phyloP scores from a whole-genome alignment of 1,139 yeast genomes.

The Debaryomycetaceae sp. region DNA sequence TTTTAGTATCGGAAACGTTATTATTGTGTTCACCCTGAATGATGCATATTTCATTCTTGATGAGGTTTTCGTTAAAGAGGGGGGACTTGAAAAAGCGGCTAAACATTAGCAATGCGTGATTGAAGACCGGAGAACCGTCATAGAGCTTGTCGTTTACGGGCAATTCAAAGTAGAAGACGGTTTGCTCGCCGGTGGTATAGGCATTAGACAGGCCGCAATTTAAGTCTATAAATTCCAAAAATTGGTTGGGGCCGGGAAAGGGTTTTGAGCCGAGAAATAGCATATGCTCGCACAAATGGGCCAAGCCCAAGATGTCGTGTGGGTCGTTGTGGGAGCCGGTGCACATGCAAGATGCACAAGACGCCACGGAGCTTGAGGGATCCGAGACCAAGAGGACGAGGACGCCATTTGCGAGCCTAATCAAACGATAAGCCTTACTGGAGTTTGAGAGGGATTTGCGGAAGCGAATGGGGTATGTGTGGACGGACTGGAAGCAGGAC shows the following conservation, averaged over 20 bases:
- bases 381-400: constrained; percentile 44
- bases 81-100: constrained; percentile 43
- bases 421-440: constrained; percentile 26
- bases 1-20: constrained; percentile 31
- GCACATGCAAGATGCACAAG: constrained; percentile 41
- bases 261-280: constrained; percentile 47
- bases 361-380: constrained; percentile 34
- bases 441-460: constrained; percentile 23
- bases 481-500: constrained; percentile 4
- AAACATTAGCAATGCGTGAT: constrained; percentile 35
- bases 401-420: constrained; percentile 46
- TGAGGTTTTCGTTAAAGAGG: constrained; percentile 26
- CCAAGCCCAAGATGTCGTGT: constrained; percentile 42
- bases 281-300: constrained; percentile 70
- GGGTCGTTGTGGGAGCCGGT: constrained; percentile 61
- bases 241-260: constrained; percentile 36
- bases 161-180: constrained; percentile 50
- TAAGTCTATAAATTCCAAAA: constrained; percentile 30
- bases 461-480: constrained; percentile 10
- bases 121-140: constrained; percentile 25
- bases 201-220: constrained; percentile 57
- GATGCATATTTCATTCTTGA: constrained; percentile 43
- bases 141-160: constrained; percentile 26
- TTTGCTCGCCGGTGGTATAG: constrained; percentile 53
- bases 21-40: constrained; percentile 55